Evolutionary conservation across 1,139 yeast species (phyloP).

Genomic region (Protomyces arabidopsidicola): DNA sequence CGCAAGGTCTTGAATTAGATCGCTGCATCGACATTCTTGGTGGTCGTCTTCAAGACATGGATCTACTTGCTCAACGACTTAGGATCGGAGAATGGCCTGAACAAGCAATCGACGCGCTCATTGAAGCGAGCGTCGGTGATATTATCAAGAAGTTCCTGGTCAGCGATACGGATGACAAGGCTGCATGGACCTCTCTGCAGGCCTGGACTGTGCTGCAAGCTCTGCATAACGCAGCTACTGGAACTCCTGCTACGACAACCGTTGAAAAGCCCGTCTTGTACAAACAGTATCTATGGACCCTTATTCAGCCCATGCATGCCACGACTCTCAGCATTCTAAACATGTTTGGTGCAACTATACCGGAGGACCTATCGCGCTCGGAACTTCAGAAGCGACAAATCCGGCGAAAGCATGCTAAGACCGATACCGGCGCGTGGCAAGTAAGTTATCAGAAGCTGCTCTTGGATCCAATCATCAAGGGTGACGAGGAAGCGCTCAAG

Average conservation of each 20-base stretch:
- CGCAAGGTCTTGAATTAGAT: conserved; percentile 30
- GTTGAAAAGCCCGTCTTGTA: not conserved
- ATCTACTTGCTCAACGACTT: conserved; percentile 80
- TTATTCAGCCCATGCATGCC: not conserved
- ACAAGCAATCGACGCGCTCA: conserved; percentile 73
- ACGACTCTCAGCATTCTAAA: not conserved
- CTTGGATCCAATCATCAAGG: conserved; percentile 60
- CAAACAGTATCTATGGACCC: not conserved
- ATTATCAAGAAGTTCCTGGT: conserved; percentile 70
- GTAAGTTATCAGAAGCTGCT: conserved; percentile 52
- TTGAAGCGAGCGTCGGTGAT: conserved; percentile 80
- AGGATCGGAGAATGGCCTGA: conserved; percentile 78
- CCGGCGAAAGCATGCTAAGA: not conserved
- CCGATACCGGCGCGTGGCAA: conserved; percentile 35
- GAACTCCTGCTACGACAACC: conserved; percentile 35
- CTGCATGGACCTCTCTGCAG: conserved; percentile 69
- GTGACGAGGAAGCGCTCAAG: conserved; percentile 52
- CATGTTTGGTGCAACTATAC: not conserved
- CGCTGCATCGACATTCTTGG: conserved; percentile 59
- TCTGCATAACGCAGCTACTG: conserved; percentile 45
- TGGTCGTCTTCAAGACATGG: conserved; percentile 90
- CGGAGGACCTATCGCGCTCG: not conserved
- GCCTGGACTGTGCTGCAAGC: conserved; percentile 79
- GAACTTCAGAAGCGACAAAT: not conserved
- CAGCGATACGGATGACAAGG: conserved; percentile 34